Evolutionary conservation across 306 rosid species (phyloP).

Genomic region (Comarum palustre): DNA sequence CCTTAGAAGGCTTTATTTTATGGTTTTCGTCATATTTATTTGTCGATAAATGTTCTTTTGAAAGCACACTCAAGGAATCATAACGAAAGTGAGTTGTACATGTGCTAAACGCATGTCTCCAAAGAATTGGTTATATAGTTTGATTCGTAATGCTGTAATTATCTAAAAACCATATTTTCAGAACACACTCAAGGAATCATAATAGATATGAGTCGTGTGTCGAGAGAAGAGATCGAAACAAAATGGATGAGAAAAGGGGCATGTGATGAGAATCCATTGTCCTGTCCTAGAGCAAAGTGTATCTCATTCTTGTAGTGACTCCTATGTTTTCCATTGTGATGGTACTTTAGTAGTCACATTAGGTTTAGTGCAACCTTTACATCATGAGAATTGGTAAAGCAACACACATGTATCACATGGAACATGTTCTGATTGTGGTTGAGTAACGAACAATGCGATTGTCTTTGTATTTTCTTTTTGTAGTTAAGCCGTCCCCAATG

Average conservation of each 20-base stretch:
- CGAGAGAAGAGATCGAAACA: no score
- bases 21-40: neutral
- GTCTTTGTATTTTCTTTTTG: neutral
- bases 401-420: neutral
- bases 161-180: no score
- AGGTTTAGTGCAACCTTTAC: neutral
- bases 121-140: neutral
- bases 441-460: neutral
- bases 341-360: neutral
- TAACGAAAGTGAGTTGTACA: no score
- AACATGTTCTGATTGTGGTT: neutral
- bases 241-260: neutral
- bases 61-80: no score
- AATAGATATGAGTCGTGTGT: neutral
- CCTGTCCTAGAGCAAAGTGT: neutral
- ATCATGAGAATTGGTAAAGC: neutral
- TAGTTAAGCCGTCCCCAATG: no score
- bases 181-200: neutral
- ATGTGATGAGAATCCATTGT: neutral
- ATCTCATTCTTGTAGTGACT: neutral
- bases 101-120: neutral
- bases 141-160: no score
- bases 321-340: neutral
- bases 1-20: neutral
- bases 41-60: no score